A percentile compares a stretch with the other conserved stretches of the same genome.
These are phyloP conservation scores for Aspergillus eucalypticola DNA, from an alignment of 2,329 filamentous ascomycete species.

Conservation along the genomic window DNA sequence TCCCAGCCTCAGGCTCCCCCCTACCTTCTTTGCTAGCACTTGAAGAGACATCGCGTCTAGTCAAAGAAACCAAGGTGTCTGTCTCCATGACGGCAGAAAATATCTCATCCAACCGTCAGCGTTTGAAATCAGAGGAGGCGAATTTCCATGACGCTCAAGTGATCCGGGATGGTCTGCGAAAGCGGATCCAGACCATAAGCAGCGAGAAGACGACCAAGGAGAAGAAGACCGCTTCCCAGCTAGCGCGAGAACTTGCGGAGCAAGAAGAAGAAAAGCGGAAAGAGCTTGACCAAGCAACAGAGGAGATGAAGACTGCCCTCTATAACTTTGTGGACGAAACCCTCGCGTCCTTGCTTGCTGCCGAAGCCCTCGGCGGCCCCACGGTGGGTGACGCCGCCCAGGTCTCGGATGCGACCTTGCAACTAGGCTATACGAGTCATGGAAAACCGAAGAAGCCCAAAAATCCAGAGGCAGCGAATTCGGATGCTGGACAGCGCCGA, in stretches of 20 bases:
- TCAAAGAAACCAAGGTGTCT: conserved; percentile 64
- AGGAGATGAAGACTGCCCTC: conserved; percentile 63
- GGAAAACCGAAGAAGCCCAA: conserved; percentile 49
- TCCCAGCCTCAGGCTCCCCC: conserved; percentile 67
- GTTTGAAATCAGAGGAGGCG: conserved; percentile 48
- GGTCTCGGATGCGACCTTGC: conserved; percentile 57
- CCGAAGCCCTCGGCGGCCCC: conserved; percentile 79
- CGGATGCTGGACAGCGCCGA: conserved; percentile 45
- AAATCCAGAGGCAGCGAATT: conserved; percentile 30
- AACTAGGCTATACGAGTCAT: conserved; percentile 55
- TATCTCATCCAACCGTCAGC: conserved; percentile 40
- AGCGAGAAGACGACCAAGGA: conserved; percentile 59
- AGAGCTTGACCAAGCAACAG: conserved; percentile 62
- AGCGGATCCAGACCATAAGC: conserved; percentile 61
- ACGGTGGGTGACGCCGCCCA: conserved; percentile 74
- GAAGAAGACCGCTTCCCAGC: conserved; percentile 61
- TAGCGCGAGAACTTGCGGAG: conserved; percentile 63
- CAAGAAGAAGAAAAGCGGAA: conserved; percentile 62
- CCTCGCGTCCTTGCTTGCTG: conserved; percentile 74
- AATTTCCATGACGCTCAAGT: conserved; percentile 50
- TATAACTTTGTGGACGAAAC: conserved; percentile 70
- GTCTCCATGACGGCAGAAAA: conserved; percentile 49
- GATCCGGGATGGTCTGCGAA: conserved; percentile 52
- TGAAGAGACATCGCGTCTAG: conserved; percentile 64
- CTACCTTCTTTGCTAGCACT: conserved; percentile 72